A percentile compares a stretch with the other conserved stretches of the same genome.
Conservation (phyloP, 2,329 filamentous ascomycete genomes). For the Exserohilum rostratum region DNA sequence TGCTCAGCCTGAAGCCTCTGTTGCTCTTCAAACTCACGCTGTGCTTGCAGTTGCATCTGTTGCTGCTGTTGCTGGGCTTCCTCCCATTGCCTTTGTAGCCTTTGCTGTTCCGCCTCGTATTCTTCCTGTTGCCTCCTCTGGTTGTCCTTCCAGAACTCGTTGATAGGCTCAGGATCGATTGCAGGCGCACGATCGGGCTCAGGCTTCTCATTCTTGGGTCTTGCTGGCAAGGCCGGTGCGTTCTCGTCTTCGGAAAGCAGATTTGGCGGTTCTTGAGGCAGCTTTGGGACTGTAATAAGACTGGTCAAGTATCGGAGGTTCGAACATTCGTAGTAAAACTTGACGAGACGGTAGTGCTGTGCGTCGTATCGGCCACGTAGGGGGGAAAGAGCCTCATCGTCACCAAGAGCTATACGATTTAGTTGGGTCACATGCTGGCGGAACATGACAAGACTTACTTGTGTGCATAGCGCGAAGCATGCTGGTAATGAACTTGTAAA, state of each 20-base stretch:
- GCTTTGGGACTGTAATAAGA: constrained; percentile 92
- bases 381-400: constrained; percentile 89
- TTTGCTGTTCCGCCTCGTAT: constrained; percentile 91
- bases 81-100: constrained; percentile 85
- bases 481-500: constrained; percentile 99
- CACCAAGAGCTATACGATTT: constrained; percentile 72
- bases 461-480: constrained; percentile 99
- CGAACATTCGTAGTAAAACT: constrained; percentile 99
- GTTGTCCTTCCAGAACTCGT: constrained; percentile 97
- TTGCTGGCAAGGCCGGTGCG: constrained; percentile 79
- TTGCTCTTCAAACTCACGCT: constrained; percentile 95
- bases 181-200: constrained; percentile 67
- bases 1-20: constrained; percentile 87
- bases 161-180: constrained; percentile 91
- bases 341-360: constrained; percentile 93
- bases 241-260: constrained; percentile 81
- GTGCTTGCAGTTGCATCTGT: constrained; percentile 80
- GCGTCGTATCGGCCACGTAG: constrained; percentile 89
- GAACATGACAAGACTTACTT: constrained; percentile 61
- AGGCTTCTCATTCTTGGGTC: constrained; percentile 70
- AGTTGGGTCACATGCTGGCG: constrained; percentile 4
- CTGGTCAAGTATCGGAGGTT: constrained; percentile 96
- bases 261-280: constrained; percentile 92
- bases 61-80: constrained; percentile 81
- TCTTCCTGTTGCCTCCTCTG: constrained; percentile 89